A percentile compares a stretch with the other conserved stretches of the same genome.
phyloP scores from a whole-genome alignment of 208 protist species.

The Trypanosoma melophagium region DNA sequence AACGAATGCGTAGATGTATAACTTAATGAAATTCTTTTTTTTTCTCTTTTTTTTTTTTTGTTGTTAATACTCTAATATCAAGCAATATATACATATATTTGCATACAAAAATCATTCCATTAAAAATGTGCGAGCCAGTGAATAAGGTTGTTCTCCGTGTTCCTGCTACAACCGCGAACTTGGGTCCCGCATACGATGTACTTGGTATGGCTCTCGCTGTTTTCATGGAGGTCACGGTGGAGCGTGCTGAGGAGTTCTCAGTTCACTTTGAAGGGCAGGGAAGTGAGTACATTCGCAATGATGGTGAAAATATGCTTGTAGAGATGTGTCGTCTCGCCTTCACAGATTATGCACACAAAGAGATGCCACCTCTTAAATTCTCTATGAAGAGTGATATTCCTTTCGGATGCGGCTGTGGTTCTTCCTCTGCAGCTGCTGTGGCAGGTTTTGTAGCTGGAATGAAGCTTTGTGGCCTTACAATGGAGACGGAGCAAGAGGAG shows the following conservation, averaged over 20 bases:
- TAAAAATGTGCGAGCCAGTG: conserved; percentile 24
- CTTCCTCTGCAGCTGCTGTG: conserved; percentile 86
- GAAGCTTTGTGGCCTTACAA: conserved; percentile 76
- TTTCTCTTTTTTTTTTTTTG: too few relatives aligned
- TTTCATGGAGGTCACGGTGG: conserved; percentile 90
- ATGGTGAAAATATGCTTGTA: conserved; percentile 87
- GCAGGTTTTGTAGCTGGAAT: conserved; percentile 91
- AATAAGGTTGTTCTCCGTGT: conserved; percentile 80
- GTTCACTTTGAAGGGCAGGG: conserved; percentile 82
- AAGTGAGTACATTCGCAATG: conserved; percentile 59
- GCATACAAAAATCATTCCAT: neutral
- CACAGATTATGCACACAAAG: conserved; percentile 67
- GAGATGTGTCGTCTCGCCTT: conserved; percentile 71
- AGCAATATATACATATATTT: too few relatives aligned
- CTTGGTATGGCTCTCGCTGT: conserved; percentile 91
- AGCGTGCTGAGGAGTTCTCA: conserved; percentile 67
- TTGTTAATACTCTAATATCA: too few relatives aligned
- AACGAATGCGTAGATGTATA: too few relatives aligned
- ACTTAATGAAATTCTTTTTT: too few relatives aligned
- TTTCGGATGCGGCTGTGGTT: conserved; percentile 89
- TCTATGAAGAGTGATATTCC: conserved; percentile 89
- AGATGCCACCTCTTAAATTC: conserved; percentile 85
- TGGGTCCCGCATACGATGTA: conserved; percentile 91
- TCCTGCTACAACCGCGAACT: conserved; percentile 92
- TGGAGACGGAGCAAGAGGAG: conserved; percentile 70